Percentiles rank a stretch among this genome's conserved stretches.
Conservation (phyloP, 345 rosid genomes). For the Sonneratia caseolaris region DNA sequence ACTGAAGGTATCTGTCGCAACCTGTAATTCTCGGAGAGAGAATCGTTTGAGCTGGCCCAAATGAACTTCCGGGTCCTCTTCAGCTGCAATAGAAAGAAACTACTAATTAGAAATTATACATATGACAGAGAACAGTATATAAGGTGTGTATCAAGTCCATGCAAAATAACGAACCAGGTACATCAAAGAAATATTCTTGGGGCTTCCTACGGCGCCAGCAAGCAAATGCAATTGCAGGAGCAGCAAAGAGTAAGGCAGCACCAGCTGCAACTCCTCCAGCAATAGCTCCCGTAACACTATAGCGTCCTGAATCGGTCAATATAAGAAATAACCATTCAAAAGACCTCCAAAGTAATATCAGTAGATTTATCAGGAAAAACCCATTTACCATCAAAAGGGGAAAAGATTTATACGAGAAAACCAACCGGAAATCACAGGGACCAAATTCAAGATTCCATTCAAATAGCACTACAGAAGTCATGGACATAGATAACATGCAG, state of each 20-base stretch:
- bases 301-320: constrained; percentile 45
- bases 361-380: background rate
- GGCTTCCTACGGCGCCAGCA: constrained; percentile 96
- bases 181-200: constrained; percentile 83
- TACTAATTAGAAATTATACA: background rate
- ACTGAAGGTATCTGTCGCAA: constrained; percentile 87
- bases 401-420: background rate
- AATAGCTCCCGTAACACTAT: constrained; percentile 79
- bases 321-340: background rate
- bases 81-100: constrained; percentile 50
- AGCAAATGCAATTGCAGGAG: constrained; percentile 96
- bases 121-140: background rate
- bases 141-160: background rate
- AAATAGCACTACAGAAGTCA: background rate
- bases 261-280: constrained; percentile 99
- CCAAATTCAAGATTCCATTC: background rate
- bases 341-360: background rate
- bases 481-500: background rate
- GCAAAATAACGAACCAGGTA: constrained; percentile 56
- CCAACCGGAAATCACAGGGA: background rate
- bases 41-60: constrained; percentile 95
- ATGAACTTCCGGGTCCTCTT: constrained; percentile 97
- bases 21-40: constrained; percentile 88
- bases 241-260: constrained; percentile 93
- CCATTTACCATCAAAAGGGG: background rate